These are phyloP conservation scores for Raphidocelis subcapitata DNA, from an alignment of 139 green algal species.

Conservation along the genomic window DNA sequence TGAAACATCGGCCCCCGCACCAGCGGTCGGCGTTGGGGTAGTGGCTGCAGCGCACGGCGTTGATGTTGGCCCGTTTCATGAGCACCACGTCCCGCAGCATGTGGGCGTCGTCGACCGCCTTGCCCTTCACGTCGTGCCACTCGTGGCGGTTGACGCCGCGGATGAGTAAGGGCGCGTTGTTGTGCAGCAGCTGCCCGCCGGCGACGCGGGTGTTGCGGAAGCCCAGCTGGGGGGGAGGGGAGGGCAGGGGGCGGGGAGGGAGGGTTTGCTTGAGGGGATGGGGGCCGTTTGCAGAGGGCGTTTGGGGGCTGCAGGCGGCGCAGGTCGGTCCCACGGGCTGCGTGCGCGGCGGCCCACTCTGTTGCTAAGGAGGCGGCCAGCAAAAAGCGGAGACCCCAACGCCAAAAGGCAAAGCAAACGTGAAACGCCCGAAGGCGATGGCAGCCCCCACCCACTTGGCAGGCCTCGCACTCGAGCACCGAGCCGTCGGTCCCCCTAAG, in stretches of 20 bases:
- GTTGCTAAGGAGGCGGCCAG: neutral
- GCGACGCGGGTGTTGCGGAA: conserved; percentile 73
- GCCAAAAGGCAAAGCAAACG: neutral
- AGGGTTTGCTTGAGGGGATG: no score
- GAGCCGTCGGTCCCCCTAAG: conserved; percentile 26
- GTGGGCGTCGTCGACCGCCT: conserved; percentile 42
- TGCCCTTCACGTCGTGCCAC: conserved; percentile 73
- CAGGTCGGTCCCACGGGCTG: neutral
- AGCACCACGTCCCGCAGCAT: conserved; percentile 82
- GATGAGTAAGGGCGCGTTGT: conserved; percentile 74
- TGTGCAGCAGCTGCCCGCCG: conserved; percentile 78
- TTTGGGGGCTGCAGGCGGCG: neutral
- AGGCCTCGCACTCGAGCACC: conserved; percentile 76
- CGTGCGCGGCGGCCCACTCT: neutral
- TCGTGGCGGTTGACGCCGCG: conserved; percentile 95
- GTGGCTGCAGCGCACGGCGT: conserved; percentile 91
- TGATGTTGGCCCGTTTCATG: conserved; percentile 96
- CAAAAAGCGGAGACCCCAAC: neutral
- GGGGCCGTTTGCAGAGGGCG: neutral
- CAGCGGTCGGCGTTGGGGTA: conserved; percentile 93
- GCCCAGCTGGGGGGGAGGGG: conserved; percentile 72
- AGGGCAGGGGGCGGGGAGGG: no score
- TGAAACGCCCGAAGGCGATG: neutral
- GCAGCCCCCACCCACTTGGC: conserved; percentile 50
- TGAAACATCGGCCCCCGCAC: conserved; percentile 27